Conservation (phyloP, 2,329 filamentous ascomycete species). For the Calonectria hawksworthii region DNA sequence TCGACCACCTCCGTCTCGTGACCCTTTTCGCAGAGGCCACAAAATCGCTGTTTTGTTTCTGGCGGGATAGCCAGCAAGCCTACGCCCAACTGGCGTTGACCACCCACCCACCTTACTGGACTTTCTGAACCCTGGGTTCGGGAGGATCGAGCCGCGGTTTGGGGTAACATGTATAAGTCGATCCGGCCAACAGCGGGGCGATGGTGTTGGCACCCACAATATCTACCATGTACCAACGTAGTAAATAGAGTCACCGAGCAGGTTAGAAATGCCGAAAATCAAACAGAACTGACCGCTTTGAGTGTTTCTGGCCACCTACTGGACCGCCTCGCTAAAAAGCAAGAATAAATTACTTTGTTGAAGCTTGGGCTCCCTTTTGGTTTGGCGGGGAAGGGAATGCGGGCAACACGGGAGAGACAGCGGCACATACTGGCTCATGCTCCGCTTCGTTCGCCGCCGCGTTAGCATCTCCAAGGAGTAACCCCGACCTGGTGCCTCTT, state of each 20-base stretch:
- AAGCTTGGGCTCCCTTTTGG: neutral
- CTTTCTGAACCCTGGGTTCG: slow-evolving; percentile 8
- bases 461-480: neutral
- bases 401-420: slow-evolving; percentile 6
- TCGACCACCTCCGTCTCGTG: neutral
- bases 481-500: neutral
- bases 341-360: slow-evolving; percentile 7
- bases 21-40: neutral
- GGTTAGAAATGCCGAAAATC: neutral
- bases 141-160: slow-evolving; percentile 11
- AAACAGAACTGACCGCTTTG: neutral
- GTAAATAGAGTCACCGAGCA: neutral
- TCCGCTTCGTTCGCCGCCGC: slow-evolving; percentile 15
- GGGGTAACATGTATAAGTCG: slow-evolving; percentile 5
- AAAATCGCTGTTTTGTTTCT: neutral
- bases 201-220: neutral
- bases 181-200: slow-evolving; percentile 16
- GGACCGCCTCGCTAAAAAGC: slow-evolving; percentile 4
- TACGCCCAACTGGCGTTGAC: neutral
- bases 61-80: neutral
- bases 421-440: slow-evolving; percentile 9
- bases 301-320: neutral
- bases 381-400: slow-evolving; percentile 15
- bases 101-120: slow-evolving; percentile 1
- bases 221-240: neutral